Evolutionary conservation across 768 basidiomycete genomes (phyloP).

Genomic region (Suillus lakei): DNA sequence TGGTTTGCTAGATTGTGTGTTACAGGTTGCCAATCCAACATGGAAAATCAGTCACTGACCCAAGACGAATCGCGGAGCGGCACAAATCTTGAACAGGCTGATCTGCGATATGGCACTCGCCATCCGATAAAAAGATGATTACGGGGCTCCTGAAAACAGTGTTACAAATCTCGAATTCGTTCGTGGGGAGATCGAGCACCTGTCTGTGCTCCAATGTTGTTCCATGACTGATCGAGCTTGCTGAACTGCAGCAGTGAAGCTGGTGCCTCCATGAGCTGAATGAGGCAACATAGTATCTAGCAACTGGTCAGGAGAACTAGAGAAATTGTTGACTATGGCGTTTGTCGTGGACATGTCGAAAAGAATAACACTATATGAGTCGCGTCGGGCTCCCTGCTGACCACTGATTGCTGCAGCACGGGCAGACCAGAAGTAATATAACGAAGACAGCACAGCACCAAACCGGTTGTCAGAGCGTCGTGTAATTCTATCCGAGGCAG

Average conservation of each 20-base stretch:
- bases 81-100: constrained; percentile 44
- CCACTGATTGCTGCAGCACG: constrained; percentile 43
- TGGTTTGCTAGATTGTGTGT: constrained; percentile 44
- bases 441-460: constrained; percentile 61
- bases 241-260: constrained; percentile 47
- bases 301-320: constrained; percentile 48
- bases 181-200: constrained; percentile 33
- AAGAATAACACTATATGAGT: constrained; percentile 60
- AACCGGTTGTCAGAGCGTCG: constrained; percentile 49
- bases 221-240: constrained; percentile 45
- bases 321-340: constrained; percentile 50
- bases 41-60: constrained; percentile 34
- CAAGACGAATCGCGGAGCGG: constrained; percentile 47
- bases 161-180: neutral
- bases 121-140: constrained; percentile 61
- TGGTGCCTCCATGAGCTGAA: constrained; percentile 41
- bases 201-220: constrained; percentile 52
- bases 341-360: constrained; percentile 37
- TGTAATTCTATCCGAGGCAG: constrained; percentile 43
- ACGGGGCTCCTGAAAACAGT: constrained; percentile 42
- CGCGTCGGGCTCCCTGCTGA: constrained; percentile 41
- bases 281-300: constrained; percentile 42
- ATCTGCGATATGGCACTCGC: constrained; percentile 48
- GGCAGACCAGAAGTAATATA: constrained; percentile 60
- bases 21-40: neutral